phyloP scores from a whole-genome alignment of 2,329 filamentous ascomycete species.

The Aspergillus sp. region DNA sequence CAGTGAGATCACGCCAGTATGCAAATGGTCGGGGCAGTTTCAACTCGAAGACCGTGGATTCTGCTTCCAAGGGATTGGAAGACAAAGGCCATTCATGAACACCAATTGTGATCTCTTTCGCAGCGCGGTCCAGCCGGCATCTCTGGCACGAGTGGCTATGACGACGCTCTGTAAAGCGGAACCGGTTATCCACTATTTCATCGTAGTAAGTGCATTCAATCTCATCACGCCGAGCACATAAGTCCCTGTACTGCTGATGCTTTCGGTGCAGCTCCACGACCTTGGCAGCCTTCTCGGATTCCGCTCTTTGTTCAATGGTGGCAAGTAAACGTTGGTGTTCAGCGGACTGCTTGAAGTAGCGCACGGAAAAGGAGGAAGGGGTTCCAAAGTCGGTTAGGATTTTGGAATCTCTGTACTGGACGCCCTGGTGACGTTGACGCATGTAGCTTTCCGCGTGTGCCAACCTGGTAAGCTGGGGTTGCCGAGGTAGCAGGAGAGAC shows the following conservation, averaged over 20 bases:
- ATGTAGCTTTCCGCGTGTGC: slow-evolving; percentile 53
- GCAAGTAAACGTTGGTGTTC: slow-evolving; percentile 40
- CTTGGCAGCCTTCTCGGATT: slow-evolving; percentile 31
- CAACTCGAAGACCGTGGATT: slow-evolving; percentile 58
- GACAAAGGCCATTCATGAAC: slow-evolving; percentile 62
- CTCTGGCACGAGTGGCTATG: slow-evolving; percentile 35
- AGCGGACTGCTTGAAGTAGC: slow-evolving; percentile 51
- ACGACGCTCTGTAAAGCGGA: slow-evolving; percentile 6
- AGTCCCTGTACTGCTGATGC: slow-evolving; percentile 29
- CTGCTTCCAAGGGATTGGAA: slow-evolving; percentile 26
- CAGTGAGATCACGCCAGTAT: slow-evolving; percentile 54
- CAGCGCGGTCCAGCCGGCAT: slow-evolving; percentile 38
- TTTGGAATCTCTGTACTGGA: slow-evolving; percentile 24
- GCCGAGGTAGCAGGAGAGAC: slow-evolving; percentile 24
- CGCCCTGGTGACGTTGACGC: slow-evolving; percentile 26
- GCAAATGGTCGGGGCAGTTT: slow-evolving; percentile 43
- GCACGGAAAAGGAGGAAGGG: slow-evolving; percentile 48
- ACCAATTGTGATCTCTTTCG: slow-evolving; percentile 46
- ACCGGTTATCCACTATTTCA: neutral
- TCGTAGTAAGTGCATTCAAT: slow-evolving; percentile 13
- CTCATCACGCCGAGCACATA: slow-evolving; percentile 24
- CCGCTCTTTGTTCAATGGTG: slow-evolving; percentile 46
- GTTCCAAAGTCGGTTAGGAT: slow-evolving; percentile 45
- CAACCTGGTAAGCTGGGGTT: slow-evolving; percentile 26
- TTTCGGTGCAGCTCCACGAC: slow-evolving; percentile 17